A percentile compares a stretch with the other conserved stretches of the same genome.
phyloP scores from a whole-genome alignment of 176 grass and related monocot species.

The Aegilops tauschii region DNA sequence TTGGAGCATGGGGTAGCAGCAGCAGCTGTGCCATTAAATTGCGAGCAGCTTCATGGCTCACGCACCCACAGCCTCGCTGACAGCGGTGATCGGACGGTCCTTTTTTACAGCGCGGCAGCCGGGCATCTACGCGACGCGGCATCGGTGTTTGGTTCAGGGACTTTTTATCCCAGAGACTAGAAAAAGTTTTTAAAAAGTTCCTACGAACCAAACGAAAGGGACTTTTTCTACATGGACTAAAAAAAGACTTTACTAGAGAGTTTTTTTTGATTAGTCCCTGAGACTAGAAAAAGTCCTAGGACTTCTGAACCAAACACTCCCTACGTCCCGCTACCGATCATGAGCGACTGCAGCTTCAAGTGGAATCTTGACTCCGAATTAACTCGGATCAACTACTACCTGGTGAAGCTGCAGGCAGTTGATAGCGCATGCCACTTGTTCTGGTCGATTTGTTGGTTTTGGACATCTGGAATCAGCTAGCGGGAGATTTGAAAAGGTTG shows the following conservation, averaged over 20 bases:
- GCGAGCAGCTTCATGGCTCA: neutral
- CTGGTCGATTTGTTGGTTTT: neutral
- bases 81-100: conserved; percentile 28
- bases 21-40: neutral
- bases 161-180: too few species aligned
- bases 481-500: neutral
- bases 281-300: too few species aligned
- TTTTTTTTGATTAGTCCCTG: too few species aligned
- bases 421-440: neutral
- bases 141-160: too few species aligned
- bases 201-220: too few species aligned
- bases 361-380: neutral
- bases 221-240: too few species aligned
- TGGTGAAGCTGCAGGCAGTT: neutral
- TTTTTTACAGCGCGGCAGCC: conserved; percentile 5
- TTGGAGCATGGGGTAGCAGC: conserved; percentile 4
- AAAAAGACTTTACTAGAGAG: too few species aligned
- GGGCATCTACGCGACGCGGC: neutral
- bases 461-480: neutral
- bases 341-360: neutral
- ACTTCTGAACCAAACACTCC: too few species aligned
- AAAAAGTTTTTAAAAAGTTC: too few species aligned
- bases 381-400: too few species aligned
- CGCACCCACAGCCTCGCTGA: neutral
- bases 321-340: neutral